Base-by-base conservation (phyloP, 2,329 filamentous ascomycete species). In the Talaromyces sp. region DNA sequence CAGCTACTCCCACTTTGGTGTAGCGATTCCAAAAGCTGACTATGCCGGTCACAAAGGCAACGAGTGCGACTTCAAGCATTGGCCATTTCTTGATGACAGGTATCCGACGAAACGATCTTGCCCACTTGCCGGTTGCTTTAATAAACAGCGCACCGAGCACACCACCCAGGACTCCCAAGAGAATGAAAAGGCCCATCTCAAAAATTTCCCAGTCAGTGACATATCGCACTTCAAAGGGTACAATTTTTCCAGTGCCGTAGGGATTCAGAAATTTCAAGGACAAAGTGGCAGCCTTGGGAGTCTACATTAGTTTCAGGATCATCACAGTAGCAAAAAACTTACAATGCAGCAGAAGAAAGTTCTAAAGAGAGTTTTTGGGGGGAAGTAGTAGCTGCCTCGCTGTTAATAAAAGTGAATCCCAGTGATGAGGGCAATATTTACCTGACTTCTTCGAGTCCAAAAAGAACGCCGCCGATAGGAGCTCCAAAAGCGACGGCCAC, bases 271-370 rank as follows among this genome's bases (percentile, higher is more conserved):
- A 97, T 70, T 97, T 97, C 66, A 99, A 80, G 1, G 92, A 93
- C 35, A 99, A 77, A 0, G 94, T 92, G 1, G 94, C 92, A 32
- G 80, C 82, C 67, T 70, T 32, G 12, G 35, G 10, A 11, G 74
- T 77, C 21, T 32, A 32, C 9, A 41, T 50, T 58, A 35, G 55
- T 26, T 41, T 56, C 46, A 57, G n/a, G 32, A 32, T 24, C 21
- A 21, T 46, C 19, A 24, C 11, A 24, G 21, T 11, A 17, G 14
- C 52, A 61, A 29, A 21, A 61, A 27, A 75, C 77, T 71, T 73
- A 89, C 88, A 67, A 97, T 97, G 75, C 93, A 97, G 79, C 93
- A 97, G 76, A 97, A 97, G 75, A 99, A 99, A 0, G 94, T 97
- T 57, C 94, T 83, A 79, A 99, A 99, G 9, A 99, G 83, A 0